These are phyloP conservation scores for Geotrichum phurueaensis DNA, from an alignment of 1,139 yeast genomes.

Conservation along the genomic window DNA sequence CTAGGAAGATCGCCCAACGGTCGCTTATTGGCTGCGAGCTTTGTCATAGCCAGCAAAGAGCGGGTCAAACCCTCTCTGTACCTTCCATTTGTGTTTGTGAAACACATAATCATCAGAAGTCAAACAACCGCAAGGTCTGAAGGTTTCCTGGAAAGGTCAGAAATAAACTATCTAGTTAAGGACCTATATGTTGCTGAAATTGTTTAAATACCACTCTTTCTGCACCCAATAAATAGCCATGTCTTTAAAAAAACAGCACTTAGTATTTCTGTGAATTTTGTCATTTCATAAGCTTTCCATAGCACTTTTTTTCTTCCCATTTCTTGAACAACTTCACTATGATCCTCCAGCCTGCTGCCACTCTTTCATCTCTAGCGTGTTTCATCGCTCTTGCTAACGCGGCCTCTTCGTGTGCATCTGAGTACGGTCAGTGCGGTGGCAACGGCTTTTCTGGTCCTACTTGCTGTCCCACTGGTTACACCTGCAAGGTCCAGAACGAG, in stretches of 20 bases:
- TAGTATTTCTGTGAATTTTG: not conserved
- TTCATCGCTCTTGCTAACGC: not conserved
- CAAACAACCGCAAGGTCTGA: not conserved
- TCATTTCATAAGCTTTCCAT: not conserved
- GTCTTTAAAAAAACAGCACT: not conserved
- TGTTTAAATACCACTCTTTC: not conserved
- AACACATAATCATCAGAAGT: too few species aligned
- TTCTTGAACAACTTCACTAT: not conserved
- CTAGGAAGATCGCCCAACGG: too few species aligned
- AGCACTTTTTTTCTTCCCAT: not conserved
- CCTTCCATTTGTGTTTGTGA: too few species aligned
- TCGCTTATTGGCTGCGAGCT: too few species aligned
- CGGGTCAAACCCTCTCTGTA: too few species aligned
- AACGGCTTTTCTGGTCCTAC: slow-evolving; percentile 12
- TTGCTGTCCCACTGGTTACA: slow-evolving; percentile 15
- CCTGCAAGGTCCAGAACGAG: slow-evolving; percentile 7
- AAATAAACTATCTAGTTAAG: not conserved
- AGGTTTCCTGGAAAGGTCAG: not conserved
- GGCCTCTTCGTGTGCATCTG: slow-evolving; percentile 24
- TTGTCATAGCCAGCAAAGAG: too few species aligned
- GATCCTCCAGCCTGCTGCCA: not conserved
- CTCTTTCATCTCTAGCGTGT: slow-evolving; percentile 15
- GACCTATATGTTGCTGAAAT: not conserved
- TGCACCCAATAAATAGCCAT: not conserved
- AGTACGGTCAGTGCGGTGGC: slow-evolving; percentile 17